Base-by-base conservation (phyloP, 208 protist species). In the Trypanosoma grayi region DNA sequence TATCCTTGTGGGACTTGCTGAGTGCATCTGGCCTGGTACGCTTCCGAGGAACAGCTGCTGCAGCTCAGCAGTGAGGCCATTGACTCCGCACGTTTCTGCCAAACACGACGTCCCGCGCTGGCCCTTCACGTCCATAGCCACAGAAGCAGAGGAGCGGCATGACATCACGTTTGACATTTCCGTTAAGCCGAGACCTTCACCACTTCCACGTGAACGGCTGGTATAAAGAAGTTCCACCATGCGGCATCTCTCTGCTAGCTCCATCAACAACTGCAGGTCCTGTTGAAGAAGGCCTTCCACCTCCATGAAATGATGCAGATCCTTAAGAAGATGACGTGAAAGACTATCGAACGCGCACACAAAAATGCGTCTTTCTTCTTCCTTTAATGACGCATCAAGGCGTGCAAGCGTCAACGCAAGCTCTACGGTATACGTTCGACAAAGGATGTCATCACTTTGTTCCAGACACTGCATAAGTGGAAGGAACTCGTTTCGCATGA, bases 311-410 rank as follows among this genome's bases (percentile, higher is more conserved):
- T 60, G 67, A 28, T 70, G 74, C 18, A 87, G 70, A 13, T 83
- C 57, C 25, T 66, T 43, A 52, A 86, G 66, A 33, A 80, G 67
- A 24, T 57, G 57, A 22, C 60, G 59, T 24, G 86, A 66, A 44
- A 92, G 73, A 48, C 70, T 53, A 61, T 92, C 79, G 39, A 82
- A 79, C 24, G 81, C 76, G 46, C 73, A 75, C n/a, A 94, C 81
- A 63, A 92, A 85, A 25, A 79, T 39, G 14, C 79, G 64, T 7
- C 85, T 67, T 70, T 94, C 88, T 46, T 87, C 79, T 30, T 70
- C 59, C 20, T 70, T 74, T 37, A 94, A 67, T 13, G 79, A 54
- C 16, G 81, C 78, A 51, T 94, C 88, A 36, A 94, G 58, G 40
- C 81, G 77, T 18, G 75, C 66, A 33, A 94, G 73, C 2, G 79